Evolutionary conservation across 2,329 filamentous ascomycete genomes (phyloP).

Genomic region (Alternaria atra): DNA sequence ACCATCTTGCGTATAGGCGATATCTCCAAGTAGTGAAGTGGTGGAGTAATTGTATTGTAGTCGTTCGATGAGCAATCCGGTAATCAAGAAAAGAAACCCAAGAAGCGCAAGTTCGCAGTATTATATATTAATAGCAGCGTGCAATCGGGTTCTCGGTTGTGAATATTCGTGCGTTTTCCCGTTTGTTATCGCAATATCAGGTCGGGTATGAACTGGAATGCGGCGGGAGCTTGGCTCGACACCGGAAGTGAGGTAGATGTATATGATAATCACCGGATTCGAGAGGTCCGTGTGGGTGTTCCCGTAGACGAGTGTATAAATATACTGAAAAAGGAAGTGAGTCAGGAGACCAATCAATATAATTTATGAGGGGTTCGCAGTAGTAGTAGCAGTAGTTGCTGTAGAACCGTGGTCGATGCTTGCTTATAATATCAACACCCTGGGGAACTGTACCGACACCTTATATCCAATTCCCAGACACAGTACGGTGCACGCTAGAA

Average conservation of each 20-base stretch:
- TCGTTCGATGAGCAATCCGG: neutral
- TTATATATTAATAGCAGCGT: neutral
- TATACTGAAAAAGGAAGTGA: conserved; percentile 1
- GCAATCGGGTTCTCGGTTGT: neutral
- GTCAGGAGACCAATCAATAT: neutral
- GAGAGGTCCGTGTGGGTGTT: neutral
- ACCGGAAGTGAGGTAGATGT: neutral
- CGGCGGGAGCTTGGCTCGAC: neutral
- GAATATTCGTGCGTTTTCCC: neutral
- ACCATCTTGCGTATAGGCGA: conserved; percentile 26
- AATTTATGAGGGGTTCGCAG: neutral
- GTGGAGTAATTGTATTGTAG: neutral
- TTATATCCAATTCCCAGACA: conserved; percentile 8
- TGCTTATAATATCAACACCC: neutral
- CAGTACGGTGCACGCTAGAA: conserved; percentile 6
- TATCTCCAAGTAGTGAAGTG: neutral
- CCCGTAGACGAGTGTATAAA: neutral
- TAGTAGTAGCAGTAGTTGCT: neutral
- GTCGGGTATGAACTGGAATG: neutral
- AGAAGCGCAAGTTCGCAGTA: neutral
- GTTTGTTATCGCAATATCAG: neutral
- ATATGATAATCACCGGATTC: neutral
- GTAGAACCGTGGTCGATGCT: neutral
- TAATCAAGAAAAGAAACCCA: neutral
- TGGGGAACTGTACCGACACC: neutral